These are phyloP conservation scores for Mycosarcoma mackinlayi DNA, from an alignment of 1,284 basidiomycete species.

Conservation along the genomic window DNA sequence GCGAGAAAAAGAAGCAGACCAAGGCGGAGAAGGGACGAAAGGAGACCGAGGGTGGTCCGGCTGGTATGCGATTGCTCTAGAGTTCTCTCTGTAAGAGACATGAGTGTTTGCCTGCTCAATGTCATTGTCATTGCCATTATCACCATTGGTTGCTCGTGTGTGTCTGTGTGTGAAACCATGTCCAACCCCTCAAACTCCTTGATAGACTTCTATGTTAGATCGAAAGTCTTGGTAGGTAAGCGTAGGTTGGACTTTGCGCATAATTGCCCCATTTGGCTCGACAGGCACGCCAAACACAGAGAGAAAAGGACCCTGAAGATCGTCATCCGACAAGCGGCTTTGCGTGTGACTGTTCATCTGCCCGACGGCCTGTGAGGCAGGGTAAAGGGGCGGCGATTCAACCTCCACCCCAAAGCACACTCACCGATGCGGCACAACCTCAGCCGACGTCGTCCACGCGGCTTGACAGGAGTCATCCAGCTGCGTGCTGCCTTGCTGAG, in stretches of 20 bases:
- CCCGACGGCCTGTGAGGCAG: background rate
- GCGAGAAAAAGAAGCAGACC: conserved; percentile 57
- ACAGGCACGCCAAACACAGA: conserved; percentile 16
- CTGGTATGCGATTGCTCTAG: conserved; percentile 47
- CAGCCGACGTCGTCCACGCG: conserved; percentile 4
- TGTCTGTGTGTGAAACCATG: no score
- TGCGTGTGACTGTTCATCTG: conserved; percentile 11
- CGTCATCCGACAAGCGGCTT: conserved; percentile 6
- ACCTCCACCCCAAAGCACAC: conserved; percentile 24
- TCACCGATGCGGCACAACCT: conserved; percentile 20
- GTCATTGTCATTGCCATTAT: background rate
- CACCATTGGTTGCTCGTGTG: no score
- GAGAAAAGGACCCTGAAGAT: conserved; percentile 9
- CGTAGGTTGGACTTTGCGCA: no score
- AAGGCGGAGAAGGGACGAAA: conserved; percentile 49
- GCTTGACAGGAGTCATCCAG: no score
- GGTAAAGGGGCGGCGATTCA: conserved; percentile 6
- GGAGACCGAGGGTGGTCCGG: conserved; percentile 47
- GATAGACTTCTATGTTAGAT: no score
- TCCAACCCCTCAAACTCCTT: no score
- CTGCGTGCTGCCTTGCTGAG: no score
- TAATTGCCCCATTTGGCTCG: background rate
- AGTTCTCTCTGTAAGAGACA: background rate
- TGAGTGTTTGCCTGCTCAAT: background rate
- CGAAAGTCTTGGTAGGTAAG: no score